Evolutionary conservation across 2,329 filamentous ascomycete genomes (phyloP).

Genomic region (Beauveria brongniartii): DNA sequence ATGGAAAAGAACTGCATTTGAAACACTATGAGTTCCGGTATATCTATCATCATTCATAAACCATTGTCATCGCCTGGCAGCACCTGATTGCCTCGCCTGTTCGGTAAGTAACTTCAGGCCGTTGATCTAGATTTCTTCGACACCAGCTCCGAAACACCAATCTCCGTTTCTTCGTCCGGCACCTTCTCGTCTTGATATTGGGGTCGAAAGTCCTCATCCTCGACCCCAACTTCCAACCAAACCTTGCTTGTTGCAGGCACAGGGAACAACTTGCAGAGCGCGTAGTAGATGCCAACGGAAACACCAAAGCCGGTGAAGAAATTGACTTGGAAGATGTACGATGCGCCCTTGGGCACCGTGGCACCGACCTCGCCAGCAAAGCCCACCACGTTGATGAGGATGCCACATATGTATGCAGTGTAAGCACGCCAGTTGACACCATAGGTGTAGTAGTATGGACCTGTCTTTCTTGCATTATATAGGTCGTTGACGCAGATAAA

Average conservation of each 20-base stretch:
- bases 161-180: slow-evolving; percentile 25
- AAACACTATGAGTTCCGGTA: not conserved
- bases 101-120: not conserved
- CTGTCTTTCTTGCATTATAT: slow-evolving; percentile 60
- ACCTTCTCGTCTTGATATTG: slow-evolving; percentile 32
- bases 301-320: slow-evolving; percentile 82
- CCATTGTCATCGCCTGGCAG: not conserved
- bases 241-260: slow-evolving; percentile 64
- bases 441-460: slow-evolving; percentile 64
- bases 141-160: slow-evolving; percentile 1
- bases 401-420: slow-evolving; percentile 71
- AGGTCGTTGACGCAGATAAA: slow-evolving; percentile 72
- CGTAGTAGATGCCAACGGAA: slow-evolving; percentile 58
- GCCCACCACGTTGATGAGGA: slow-evolving; percentile 84
- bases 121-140: not conserved
- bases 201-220: slow-evolving; percentile 45
- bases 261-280: slow-evolving; percentile 60
- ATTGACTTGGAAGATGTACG: slow-evolving; percentile 83
- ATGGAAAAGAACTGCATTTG: not conserved
- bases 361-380: slow-evolving; percentile 74
- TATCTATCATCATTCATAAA: not conserved
- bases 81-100: not conserved
- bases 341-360: slow-evolving; percentile 66
- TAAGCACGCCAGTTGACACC: slow-evolving; percentile 83
- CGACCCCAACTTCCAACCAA: slow-evolving; percentile 71